Percentiles rank a stretch among this genome's conserved stretches.
Conservation (phyloP, 192 early-diverging fungal species). For the Mortierella alpina region DNA sequence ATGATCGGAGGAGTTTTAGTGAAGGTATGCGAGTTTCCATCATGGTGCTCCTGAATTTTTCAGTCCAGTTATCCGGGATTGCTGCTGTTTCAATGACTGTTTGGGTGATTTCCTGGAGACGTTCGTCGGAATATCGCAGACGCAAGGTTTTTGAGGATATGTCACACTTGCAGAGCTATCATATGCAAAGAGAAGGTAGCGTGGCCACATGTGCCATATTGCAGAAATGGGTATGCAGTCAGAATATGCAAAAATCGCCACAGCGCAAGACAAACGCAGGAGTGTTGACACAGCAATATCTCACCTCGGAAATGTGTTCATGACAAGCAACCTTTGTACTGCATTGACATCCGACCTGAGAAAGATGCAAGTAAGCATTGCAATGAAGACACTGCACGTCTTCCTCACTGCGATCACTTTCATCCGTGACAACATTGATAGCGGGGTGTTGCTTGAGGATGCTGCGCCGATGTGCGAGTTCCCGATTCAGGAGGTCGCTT, state of each 20-base stretch:
- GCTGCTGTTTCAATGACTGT: conserved; percentile 30
- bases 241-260: neutral
- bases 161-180: conserved; percentile 56
- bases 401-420: conserved; percentile 66
- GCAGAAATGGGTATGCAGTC: neutral
- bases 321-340: conserved; percentile 74
- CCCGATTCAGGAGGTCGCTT: conserved; percentile 29
- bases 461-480: conserved; percentile 7
- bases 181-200: neutral
- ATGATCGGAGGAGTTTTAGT: conserved; percentile 52
- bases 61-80: conserved; percentile 46
- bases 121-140: conserved; percentile 56
- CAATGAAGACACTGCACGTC: conserved; percentile 74
- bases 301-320: conserved; percentile 60
- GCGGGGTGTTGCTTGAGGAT: conserved; percentile 12
- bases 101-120: conserved; percentile 44
- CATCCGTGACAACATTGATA: conserved; percentile 47
- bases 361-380: conserved; percentile 80
- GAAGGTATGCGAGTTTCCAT: conserved; percentile 47
- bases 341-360: conserved; percentile 71
- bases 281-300: neutral
- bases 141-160: conserved; percentile 29
- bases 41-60: conserved; percentile 44
- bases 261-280: neutral
- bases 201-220: neutral